These are phyloP conservation scores for Russula sp. DNA, from an alignment of 768 basidiomycete species.

Conservation along the genomic window DNA sequence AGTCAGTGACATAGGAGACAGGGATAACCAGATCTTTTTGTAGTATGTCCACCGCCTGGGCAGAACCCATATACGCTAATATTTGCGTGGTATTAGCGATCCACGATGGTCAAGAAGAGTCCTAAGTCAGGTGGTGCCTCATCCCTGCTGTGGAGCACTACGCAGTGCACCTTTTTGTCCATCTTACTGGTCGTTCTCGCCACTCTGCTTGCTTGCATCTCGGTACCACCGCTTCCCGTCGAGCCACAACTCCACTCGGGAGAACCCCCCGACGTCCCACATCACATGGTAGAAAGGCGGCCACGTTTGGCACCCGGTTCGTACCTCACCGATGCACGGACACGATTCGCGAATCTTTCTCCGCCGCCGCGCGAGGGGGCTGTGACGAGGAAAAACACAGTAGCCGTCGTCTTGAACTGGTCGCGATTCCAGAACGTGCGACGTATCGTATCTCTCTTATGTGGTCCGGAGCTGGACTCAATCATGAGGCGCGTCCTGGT, in stretches of 20 bases:
- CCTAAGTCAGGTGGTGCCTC: neutral
- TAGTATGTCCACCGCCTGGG: too few species aligned
- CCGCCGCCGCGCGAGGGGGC: neutral
- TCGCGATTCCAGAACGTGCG: constrained; percentile 55
- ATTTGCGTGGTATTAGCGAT: neutral
- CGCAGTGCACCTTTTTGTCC: neutral
- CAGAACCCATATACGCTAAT: too few species aligned
- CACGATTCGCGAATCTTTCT: neutral
- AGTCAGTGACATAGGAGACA: neutral
- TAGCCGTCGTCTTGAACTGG: constrained; percentile 61
- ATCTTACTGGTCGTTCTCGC: neutral
- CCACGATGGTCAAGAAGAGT: neutral
- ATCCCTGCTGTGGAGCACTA: neutral
- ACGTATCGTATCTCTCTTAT: constrained; percentile 46
- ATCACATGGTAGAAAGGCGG: neutral
- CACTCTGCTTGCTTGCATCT: neutral
- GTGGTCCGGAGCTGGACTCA: constrained; percentile 37
- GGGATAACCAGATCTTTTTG: neutral
- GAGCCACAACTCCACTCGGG: neutral
- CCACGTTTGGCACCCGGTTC: constrained; percentile 1
- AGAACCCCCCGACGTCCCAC: neutral
- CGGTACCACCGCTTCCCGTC: neutral
- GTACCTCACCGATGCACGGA: neutral
- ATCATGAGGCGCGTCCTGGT: constrained; percentile 44
- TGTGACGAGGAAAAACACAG: neutral